phyloP scores from a whole-genome alignment of 768 basidiomycete species.

The Boletus reticulatus region DNA sequence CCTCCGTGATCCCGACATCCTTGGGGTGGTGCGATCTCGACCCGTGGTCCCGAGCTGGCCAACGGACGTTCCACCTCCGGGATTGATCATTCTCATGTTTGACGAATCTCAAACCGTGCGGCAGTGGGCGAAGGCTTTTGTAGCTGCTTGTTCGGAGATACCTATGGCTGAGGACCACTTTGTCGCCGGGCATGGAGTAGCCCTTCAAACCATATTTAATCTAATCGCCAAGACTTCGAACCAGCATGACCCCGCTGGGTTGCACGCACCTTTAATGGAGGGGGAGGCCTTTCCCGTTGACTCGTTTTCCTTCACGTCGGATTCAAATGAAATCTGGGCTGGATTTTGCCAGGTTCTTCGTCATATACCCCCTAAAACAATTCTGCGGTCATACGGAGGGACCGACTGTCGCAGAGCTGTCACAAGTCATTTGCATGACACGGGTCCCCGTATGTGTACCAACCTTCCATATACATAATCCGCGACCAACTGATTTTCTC shows the following conservation, averaged over 20 bases:
- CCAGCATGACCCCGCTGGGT: not conserved
- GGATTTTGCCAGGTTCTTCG: conserved; percentile 45
- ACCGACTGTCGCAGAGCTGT: conserved; percentile 53
- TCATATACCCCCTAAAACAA: conserved; percentile 47
- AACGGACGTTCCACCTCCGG: conserved; percentile 54
- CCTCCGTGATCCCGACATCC: conserved; percentile 49
- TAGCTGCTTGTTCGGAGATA: conserved; percentile 34
- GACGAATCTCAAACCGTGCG: conserved; percentile 49
- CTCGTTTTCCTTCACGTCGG: conserved; percentile 34
- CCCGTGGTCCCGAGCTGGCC: conserved; percentile 49
- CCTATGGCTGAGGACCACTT: conserved; percentile 53
- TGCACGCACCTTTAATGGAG: conserved; percentile 1
- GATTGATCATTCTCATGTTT: conserved; percentile 57
- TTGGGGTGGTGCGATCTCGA: conserved; percentile 29
- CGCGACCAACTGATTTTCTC: conserved; percentile 4
- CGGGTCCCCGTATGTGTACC: conserved; percentile 54
- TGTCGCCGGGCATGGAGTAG: conserved; percentile 43
- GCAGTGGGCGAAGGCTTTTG: conserved; percentile 56
- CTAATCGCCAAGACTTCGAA: conserved; percentile 15
- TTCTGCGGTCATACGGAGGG: conserved; percentile 35
- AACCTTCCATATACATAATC: conserved; percentile 4
- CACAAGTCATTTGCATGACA: conserved; percentile 57
- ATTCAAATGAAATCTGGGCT: conserved; percentile 53
- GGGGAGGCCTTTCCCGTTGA: conserved; percentile 1
- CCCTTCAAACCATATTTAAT: conserved; percentile 40